phyloP scores from a whole-genome alignment of 306 rosid species.

The Trichosanthes cucumerina region DNA sequence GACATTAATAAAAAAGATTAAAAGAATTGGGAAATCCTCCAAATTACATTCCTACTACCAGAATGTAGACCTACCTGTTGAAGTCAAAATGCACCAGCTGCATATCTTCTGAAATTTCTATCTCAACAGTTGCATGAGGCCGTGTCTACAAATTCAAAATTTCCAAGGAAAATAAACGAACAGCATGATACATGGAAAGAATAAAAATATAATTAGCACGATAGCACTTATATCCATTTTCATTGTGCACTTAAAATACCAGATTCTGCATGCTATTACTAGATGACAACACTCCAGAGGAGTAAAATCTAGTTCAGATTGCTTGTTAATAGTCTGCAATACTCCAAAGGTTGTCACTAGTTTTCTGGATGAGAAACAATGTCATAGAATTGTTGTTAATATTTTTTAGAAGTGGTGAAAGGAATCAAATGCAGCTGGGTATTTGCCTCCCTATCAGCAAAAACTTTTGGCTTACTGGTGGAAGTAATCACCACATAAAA shows the following conservation, averaged over 20 bases:
- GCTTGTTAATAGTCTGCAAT: not conserved
- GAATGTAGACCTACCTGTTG: constrained; percentile 50
- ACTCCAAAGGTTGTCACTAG: not conserved
- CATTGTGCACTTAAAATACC: not conserved
- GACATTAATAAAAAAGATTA: not conserved
- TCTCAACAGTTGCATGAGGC: constrained; percentile 98
- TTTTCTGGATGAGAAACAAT: not conserved
- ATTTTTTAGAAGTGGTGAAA: not conserved
- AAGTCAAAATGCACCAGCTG: constrained; percentile 98
- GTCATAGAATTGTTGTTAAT: not conserved
- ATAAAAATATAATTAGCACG: not conserved
- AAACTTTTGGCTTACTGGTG: not conserved
- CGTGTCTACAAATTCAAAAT: constrained; percentile 47
- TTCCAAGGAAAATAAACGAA: not conserved
- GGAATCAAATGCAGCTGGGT: not conserved
- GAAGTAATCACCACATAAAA: not conserved
- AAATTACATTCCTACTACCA: not conserved
- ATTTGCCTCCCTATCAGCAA: not conserved
- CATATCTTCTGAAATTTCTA: constrained; percentile 99
- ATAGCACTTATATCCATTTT: not conserved
- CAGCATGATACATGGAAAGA: not conserved
- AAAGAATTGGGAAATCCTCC: not conserved
- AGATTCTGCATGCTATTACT: not conserved
- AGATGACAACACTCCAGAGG: not conserved
- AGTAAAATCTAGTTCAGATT: not conserved